phyloP scores from a whole-genome alignment of 768 basidiomycete species.

The Sporobolomyces roseus region DNA sequence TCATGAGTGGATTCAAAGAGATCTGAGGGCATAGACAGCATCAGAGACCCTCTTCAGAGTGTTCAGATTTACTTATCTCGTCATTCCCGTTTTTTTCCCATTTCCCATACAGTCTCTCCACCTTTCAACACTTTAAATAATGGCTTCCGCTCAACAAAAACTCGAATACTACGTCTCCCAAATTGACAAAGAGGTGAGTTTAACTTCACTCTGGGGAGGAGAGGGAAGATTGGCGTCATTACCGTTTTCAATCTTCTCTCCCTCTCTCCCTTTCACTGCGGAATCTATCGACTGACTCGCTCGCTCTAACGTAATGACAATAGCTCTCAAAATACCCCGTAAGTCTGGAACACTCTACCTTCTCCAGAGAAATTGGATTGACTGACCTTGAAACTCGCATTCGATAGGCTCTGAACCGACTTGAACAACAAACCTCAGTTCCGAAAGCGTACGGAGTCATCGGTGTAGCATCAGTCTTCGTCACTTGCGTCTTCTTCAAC shows the following conservation, averaged over 20 bases:
- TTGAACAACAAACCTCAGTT: conserved; percentile 85
- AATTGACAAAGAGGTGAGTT: conserved; percentile 91
- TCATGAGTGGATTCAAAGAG: too few species aligned
- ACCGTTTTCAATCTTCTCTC: conserved; percentile 34
- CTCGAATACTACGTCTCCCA: conserved; percentile 74
- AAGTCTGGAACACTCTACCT: background rate
- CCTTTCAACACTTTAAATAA: too few species aligned
- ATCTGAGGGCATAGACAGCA: too few species aligned
- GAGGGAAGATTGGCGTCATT: background rate
- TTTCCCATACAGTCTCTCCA: too few species aligned
- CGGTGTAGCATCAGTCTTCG: conserved; percentile 63
- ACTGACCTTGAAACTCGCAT: background rate
- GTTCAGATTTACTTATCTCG: too few species aligned
- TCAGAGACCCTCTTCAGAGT: too few species aligned
- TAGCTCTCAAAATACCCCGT: conserved; percentile 74
- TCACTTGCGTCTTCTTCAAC: conserved; percentile 77
- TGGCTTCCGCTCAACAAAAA: conserved; percentile 63
- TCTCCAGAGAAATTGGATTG: too few species aligned
- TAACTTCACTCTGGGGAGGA: background rate
- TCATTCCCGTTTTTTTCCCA: too few species aligned
- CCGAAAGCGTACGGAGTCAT: conserved; percentile 88
- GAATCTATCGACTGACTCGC: background rate
- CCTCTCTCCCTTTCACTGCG: conserved; percentile 51
- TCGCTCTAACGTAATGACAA: background rate
- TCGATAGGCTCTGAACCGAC: conserved; percentile 56